Evolutionary conservation across 352 stramenopile species (phyloP).

Genomic region (Globisporangium viniferum): DNA sequence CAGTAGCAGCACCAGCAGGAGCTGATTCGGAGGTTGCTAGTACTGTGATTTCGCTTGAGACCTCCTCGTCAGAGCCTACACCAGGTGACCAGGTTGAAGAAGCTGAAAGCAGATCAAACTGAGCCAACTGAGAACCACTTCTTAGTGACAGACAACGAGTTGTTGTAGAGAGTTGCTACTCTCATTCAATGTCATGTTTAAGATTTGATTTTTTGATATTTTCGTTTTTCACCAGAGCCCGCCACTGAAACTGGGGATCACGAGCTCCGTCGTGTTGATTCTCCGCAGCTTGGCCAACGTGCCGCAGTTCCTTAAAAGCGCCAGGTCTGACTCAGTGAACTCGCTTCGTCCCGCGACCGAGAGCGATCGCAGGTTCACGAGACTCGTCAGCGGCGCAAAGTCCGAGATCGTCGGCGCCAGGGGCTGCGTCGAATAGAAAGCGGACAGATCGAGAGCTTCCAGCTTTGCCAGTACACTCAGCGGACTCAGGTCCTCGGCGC

Average conservation of each 20-base stretch:
- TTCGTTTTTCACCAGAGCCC: background rate
- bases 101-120: background rate
- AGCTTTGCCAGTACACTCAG: background rate
- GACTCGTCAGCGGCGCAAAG: background rate
- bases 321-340: background rate
- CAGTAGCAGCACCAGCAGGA: background rate
- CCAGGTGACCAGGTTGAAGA: background rate
- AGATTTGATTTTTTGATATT: background rate
- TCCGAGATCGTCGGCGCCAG: background rate
- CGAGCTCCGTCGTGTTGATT: conserved; percentile 3
- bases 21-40: background rate
- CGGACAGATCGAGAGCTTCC: background rate
- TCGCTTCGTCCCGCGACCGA: conserved; percentile 1
- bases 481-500: background rate
- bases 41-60: background rate
- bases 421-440: conserved; percentile 4
- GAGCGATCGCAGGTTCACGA: conserved; percentile 2
- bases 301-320: background rate
- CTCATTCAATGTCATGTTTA: background rate
- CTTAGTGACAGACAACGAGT: no score
- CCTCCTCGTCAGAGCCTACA: background rate
- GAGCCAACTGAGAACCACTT: background rate
- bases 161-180: background rate
- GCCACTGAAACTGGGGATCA: background rate
- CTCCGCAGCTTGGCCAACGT: background rate